A percentile compares a stretch with the other conserved stretches of the same genome.
phyloP scores from a whole-genome alignment of 306 rosid species.

The Psophocarpus tetragonolobus region DNA sequence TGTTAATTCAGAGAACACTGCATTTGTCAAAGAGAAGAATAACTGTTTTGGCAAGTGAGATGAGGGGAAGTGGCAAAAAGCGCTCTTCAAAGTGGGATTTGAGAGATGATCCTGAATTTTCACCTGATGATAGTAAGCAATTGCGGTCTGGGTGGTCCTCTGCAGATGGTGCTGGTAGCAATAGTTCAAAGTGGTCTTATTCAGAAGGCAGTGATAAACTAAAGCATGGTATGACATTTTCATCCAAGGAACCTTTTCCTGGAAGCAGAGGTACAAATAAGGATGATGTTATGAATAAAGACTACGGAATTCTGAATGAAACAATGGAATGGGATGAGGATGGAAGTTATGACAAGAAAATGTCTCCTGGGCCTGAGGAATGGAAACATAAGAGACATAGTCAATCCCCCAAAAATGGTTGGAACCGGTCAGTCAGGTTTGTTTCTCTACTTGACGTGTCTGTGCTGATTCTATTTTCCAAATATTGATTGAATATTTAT shows the following conservation, averaged over 20 bases:
- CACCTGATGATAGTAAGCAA: constrained; percentile 55
- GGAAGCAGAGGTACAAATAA: constrained; percentile 68
- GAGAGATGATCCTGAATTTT: constrained; percentile 62
- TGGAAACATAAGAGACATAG: constrained; percentile 63
- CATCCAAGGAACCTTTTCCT: constrained; percentile 60
- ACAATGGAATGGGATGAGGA: constrained; percentile 66
- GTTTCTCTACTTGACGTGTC: constrained; percentile 11
- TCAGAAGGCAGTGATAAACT: constrained; percentile 55
- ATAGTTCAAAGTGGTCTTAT: constrained; percentile 65
- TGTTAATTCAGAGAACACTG: constrained; percentile 45
- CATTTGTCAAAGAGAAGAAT: constrained; percentile 36
- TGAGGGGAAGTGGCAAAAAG: constrained; percentile 85
- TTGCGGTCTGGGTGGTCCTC: constrained; percentile 60
- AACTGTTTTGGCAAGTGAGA: constrained; percentile 42
- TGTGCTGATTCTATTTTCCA: constrained; percentile 21
- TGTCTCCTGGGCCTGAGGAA: constrained; percentile 81
- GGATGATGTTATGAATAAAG: constrained; percentile 55
- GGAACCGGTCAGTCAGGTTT: constrained; percentile 74
- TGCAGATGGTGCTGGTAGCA: constrained; percentile 57
- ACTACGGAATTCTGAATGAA: constrained; percentile 48
- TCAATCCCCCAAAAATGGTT: constrained; percentile 70
- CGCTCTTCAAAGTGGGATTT: constrained; percentile 93
- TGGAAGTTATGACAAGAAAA: constrained; percentile 54
- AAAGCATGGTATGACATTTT: constrained; percentile 50
- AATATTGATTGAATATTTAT: constrained; percentile 28